A percentile compares a stretch with the other conserved stretches of the same genome.
phyloP scores from a whole-genome alignment of 2,329 filamentous ascomycete species.

The Zymoseptoria brevis region DNA sequence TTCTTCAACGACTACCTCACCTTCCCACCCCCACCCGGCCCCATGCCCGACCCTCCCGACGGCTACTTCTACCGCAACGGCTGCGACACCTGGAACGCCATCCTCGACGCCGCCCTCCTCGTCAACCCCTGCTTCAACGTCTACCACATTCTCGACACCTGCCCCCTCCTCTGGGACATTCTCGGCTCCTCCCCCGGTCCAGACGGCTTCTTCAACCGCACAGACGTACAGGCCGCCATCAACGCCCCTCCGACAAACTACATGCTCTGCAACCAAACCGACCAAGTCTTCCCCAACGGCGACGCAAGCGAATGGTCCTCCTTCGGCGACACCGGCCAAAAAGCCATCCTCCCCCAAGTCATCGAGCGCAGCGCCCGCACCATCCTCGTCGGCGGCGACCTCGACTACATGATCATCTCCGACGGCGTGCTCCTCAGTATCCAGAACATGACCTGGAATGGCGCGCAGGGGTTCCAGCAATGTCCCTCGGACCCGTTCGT shows the following conservation, averaged over 20 bases:
- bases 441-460: constrained; percentile 28
- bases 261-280: constrained; percentile 17
- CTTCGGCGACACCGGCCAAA: constrained; percentile 5
- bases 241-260: constrained; percentile 25
- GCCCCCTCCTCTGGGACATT: constrained; percentile 10
- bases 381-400: constrained; percentile 21
- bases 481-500: constrained; percentile 16
- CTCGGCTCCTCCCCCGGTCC: background rate
- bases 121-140: constrained; percentile 29
- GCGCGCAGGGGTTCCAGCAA: constrained; percentile 21
- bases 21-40: constrained; percentile 25
- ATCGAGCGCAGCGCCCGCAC: constrained; percentile 27
- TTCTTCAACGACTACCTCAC: constrained; percentile 44
- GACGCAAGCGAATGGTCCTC: constrained; percentile 16
- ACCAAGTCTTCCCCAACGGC: constrained; percentile 15
- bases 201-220: constrained; percentile 26
- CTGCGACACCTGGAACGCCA: constrained; percentile 3
- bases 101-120: background rate
- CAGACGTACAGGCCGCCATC: constrained; percentile 28
- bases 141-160: constrained; percentile 24
- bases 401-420: constrained; percentile 21
- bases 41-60: constrained; percentile 13
- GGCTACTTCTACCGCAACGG: background rate
- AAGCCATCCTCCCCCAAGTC: constrained; percentile 15
- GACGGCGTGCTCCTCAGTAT: constrained; percentile 23